phyloP scores from a whole-genome alignment of 2,329 filamentous ascomycete species.

The Penicillium rolfsii region DNA sequence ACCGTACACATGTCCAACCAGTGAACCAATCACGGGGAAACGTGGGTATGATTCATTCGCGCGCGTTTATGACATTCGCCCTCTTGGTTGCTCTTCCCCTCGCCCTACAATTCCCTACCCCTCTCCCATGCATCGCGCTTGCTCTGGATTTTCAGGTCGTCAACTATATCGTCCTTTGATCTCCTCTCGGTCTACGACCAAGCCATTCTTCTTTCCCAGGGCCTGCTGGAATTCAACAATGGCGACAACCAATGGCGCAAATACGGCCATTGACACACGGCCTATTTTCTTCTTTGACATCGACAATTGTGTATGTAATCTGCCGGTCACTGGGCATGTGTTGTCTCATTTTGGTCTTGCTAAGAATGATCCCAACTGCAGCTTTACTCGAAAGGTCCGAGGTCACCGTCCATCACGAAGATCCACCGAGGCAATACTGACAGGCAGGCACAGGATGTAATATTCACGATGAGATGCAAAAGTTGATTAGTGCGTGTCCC shows the following conservation, averaged over 20 bases:
- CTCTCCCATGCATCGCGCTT: constrained; percentile 25
- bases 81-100: not conserved
- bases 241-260: constrained; percentile 29
- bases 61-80: constrained; percentile 5
- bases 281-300: constrained; percentile 83
- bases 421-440: constrained; percentile 16
- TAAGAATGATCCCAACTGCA: constrained; percentile 33
- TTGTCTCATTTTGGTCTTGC: not conserved
- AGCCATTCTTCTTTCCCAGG: not conserved
- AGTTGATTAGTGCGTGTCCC: constrained; percentile 65
- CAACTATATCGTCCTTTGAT: constrained; percentile 9
- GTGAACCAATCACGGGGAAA: constrained; percentile 13
- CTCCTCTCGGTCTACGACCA: constrained; percentile 5
- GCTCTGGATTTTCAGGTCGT: constrained; percentile 11
- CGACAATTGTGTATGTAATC: constrained; percentile 78
- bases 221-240: constrained; percentile 22
- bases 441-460: constrained; percentile 61
- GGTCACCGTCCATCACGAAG: constrained; percentile 10
- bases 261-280: constrained; percentile 42
- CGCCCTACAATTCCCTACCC: not conserved
- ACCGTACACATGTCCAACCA: too few relatives aligned
- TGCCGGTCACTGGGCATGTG: too few relatives aligned
- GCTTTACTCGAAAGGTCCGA: constrained; percentile 80
- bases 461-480: constrained; percentile 86
- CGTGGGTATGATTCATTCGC: constrained; percentile 4